Conservation (phyloP, 1,284 basidiomycete genomes). For the Trametes hirsuta region DNA sequence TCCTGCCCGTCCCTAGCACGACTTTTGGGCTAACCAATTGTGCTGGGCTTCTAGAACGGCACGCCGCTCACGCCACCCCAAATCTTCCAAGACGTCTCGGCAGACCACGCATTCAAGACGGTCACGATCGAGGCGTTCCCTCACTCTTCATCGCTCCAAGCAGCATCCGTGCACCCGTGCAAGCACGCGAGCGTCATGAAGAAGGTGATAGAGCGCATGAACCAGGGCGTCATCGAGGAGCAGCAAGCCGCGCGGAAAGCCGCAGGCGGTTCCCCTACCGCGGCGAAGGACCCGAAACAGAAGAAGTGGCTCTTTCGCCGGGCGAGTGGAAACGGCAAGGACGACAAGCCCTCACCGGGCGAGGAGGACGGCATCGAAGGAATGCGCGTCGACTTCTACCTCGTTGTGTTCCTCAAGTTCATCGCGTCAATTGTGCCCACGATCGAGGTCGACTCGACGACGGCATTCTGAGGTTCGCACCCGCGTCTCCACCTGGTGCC, state of each 20-base stretch:
- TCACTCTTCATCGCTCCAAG: slow-evolving; percentile 82
- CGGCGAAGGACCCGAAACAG: slow-evolving; percentile 54
- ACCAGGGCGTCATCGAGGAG: slow-evolving; percentile 81
- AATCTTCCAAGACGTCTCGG: slow-evolving; percentile 97
- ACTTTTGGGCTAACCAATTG: background rate
- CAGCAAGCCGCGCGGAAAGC: slow-evolving; percentile 65
- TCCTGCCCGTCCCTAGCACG: background rate
- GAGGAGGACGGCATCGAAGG: slow-evolving; percentile 81
- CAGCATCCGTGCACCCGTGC: slow-evolving; percentile 95
- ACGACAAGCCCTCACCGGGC: slow-evolving; percentile 44
- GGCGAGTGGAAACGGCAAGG: slow-evolving; percentile 64
- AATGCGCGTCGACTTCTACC: slow-evolving; percentile 93
- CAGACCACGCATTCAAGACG: slow-evolving; percentile 98
- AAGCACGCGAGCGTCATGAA: slow-evolving; percentile 99
- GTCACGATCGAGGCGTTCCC: slow-evolving; percentile 99
- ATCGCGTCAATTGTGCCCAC: slow-evolving; percentile 94
- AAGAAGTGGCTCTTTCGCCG: slow-evolving; percentile 87
- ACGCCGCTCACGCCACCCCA: slow-evolving; percentile 85
- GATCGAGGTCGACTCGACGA: slow-evolving; percentile 93
- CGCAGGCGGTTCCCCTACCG: slow-evolving; percentile 5
- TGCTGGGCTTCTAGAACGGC: slow-evolving; percentile 63
- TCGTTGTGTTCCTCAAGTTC: slow-evolving; percentile 97
- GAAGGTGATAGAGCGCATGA: slow-evolving; percentile 99
- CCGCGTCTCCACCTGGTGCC: too few relatives aligned
- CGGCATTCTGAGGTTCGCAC: slow-evolving; percentile 61